Conservation (phyloP, 352 stramenopile genomes). For the Phytopythium vexans region DNA sequence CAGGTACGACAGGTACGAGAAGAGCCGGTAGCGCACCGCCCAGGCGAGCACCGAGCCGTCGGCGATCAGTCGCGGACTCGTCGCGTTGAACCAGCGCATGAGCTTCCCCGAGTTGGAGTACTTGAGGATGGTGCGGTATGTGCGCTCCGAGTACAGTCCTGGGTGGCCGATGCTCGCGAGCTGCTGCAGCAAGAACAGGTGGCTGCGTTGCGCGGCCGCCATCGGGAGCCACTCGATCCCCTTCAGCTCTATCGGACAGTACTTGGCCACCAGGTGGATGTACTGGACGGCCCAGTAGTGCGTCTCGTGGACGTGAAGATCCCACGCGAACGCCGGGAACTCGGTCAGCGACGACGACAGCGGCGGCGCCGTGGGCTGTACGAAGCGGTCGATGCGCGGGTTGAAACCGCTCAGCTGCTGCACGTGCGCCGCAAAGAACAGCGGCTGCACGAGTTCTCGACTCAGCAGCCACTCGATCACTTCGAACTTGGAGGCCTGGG, state of each 20-base stretch:
- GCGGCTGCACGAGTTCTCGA: slow-evolving; percentile 9
- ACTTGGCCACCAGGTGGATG: slow-evolving; percentile 15
- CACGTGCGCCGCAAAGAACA: too few relatives aligned
- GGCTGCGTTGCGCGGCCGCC: slow-evolving; percentile 26
- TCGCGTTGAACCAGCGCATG: slow-evolving; percentile 30
- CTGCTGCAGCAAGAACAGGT: slow-evolving; percentile 19
- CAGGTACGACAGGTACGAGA: slow-evolving; percentile 22
- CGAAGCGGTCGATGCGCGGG: too few relatives aligned
- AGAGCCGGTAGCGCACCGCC: slow-evolving; percentile 29
- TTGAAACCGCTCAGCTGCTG: too few relatives aligned
- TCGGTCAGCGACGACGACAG: too few relatives aligned
- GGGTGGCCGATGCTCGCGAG: slow-evolving; percentile 21
- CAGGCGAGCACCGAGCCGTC: slow-evolving; percentile 25
- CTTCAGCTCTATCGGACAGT: slow-evolving; percentile 14
- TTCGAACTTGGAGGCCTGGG: slow-evolving; percentile 11
- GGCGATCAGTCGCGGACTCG: slow-evolving; percentile 12
- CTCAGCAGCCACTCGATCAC: slow-evolving; percentile 33
- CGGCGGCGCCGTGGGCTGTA: too few relatives aligned
- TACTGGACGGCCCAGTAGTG: slow-evolving; percentile 23
- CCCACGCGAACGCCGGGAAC: slow-evolving; percentile 25
- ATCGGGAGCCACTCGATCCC: slow-evolving; percentile 29
- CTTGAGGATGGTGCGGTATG: slow-evolving; percentile 22
- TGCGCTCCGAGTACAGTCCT: slow-evolving; percentile 30
- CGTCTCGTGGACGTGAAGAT: slow-evolving; percentile 23
- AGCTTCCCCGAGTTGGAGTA: slow-evolving; percentile 29